A percentile compares a stretch with the other conserved stretches of the same genome.
phyloP scores from a whole-genome alignment of 129 eudicot genomes.

The Chrysanthemum lavandulifolium region DNA sequence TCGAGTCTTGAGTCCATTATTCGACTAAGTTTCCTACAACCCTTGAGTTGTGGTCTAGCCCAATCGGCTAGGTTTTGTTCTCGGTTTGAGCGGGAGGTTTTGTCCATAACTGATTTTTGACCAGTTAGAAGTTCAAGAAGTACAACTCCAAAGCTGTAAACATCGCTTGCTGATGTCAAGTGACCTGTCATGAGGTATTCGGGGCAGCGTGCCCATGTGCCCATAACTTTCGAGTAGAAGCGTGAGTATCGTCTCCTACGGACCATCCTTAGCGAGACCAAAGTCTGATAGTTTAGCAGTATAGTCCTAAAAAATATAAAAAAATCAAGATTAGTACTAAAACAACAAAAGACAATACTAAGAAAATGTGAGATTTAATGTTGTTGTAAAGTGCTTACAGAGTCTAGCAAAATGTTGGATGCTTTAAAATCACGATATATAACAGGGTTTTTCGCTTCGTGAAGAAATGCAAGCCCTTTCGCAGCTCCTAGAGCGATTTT shows the following conservation, averaged over 20 bases:
- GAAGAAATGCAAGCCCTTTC: constrained; percentile 82
- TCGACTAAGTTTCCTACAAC: constrained; percentile 47
- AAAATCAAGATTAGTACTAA: constrained; percentile 20
- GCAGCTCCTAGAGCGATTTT: constrained; percentile 81
- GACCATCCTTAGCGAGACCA: constrained; percentile 51
- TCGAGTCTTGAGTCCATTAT: constrained; percentile 87
- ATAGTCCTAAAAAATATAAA: constrained; percentile 31
- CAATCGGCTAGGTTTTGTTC: constrained; percentile 82
- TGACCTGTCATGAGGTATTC: constrained; percentile 67
- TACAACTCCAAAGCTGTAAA: constrained; percentile 86
- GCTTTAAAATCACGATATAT: constrained; percentile 85
- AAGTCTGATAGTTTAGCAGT: constrained; percentile 51
- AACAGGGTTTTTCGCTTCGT: constrained; percentile 66
- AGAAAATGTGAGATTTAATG: background rate
- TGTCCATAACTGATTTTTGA: constrained; percentile 65
- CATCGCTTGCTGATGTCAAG: constrained; percentile 88
- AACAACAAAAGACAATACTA: background rate
- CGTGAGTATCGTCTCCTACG: constrained; percentile 45
- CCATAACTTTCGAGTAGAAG: constrained; percentile 54
- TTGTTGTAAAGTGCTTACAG: constrained; percentile 40
- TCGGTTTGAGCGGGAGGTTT: constrained; percentile 48
- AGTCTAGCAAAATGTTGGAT: constrained; percentile 75
- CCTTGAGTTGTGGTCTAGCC: constrained; percentile 70
- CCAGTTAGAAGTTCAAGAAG: constrained; percentile 86
- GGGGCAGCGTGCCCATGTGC: constrained; percentile 89